phyloP scores from a whole-genome alignment of 192 early-diverging fungal species.

The Umbelopsis isabellina region DNA sequence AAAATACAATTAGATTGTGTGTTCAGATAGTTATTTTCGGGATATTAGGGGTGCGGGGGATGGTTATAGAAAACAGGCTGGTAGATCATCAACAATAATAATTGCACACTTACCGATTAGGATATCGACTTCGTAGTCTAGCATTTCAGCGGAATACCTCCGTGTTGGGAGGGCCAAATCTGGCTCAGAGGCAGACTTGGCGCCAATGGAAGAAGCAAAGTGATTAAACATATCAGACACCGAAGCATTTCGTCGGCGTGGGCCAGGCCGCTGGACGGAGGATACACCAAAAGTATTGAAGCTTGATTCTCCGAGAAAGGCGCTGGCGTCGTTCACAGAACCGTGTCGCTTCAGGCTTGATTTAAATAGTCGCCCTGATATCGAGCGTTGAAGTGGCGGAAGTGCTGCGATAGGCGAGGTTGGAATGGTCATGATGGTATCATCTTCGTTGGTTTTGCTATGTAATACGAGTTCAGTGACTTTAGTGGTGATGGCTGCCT shows the following conservation, averaged over 20 bases:
- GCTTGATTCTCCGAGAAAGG: not conserved
- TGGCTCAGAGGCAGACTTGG: not conserved
- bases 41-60: not conserved
- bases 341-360: constrained; percentile 10
- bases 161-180: constrained; percentile 1
- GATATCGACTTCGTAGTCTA: constrained; percentile 5
- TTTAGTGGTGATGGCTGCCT: constrained; percentile 2
- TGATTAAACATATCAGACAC: constrained; percentile 15
- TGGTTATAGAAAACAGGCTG: not conserved
- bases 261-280: not conserved
- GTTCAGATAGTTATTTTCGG: not conserved
- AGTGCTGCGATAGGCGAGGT: not conserved
- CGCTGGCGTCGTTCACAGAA: not conserved
- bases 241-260: constrained; percentile 12
- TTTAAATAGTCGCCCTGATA: not conserved
- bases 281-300: constrained; percentile 1
- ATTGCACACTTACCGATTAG: not conserved
- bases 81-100: constrained; percentile 23
- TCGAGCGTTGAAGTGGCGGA: not conserved
- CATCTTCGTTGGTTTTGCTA: not conserved
- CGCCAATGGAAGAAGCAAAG: not conserved
- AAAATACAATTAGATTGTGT: not conserved
- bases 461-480: constrained; percentile 6
- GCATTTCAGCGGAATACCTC: constrained; percentile 19
- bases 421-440: constrained; percentile 9